Conservation (phyloP, 2,329 filamentous ascomycete species). For the Pseudocercospora pini-densiflorae region DNA sequence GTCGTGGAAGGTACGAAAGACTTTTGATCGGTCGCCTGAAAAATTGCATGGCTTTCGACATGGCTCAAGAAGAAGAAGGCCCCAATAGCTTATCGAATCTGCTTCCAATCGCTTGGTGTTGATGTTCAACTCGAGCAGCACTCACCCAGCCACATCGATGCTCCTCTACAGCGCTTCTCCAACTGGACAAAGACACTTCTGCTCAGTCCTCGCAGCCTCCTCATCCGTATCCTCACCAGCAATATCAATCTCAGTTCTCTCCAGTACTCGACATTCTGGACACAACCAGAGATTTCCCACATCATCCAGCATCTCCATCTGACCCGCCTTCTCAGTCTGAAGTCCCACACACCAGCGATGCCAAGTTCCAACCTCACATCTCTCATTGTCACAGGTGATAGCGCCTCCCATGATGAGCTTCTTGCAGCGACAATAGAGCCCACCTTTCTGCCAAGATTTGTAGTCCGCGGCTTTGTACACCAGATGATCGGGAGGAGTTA, state of each 20-base stretch:
- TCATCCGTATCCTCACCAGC: neutral
- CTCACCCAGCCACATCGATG: neutral
- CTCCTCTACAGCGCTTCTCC: neutral
- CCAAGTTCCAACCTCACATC: neutral
- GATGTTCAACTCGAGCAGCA: too few species aligned
- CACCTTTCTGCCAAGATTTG: neutral
- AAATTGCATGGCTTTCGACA: too few species aligned
- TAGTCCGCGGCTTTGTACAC: neutral
- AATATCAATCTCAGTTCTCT: neutral
- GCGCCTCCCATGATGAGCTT: neutral
- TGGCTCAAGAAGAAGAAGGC: too few species aligned
- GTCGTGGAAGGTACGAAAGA: too few species aligned
- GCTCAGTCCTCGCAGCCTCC: neutral
- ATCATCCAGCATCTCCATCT: neutral
- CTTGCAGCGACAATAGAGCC: neutral
- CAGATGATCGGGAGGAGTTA: neutral
- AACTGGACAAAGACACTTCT: neutral
- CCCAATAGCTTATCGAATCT: too few species aligned
- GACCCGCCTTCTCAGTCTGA: neutral
- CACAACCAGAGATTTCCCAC: neutral
- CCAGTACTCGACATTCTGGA: neutral
- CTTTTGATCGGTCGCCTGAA: too few species aligned
- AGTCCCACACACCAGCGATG: conserved; percentile 1
- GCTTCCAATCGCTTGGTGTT: too few species aligned
- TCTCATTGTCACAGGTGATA: conserved; percentile 1